A percentile compares a stretch with the other conserved stretches of the same genome.
Conservation (phyloP, 129 eudicot species). For the Calendula officinalis region DNA sequence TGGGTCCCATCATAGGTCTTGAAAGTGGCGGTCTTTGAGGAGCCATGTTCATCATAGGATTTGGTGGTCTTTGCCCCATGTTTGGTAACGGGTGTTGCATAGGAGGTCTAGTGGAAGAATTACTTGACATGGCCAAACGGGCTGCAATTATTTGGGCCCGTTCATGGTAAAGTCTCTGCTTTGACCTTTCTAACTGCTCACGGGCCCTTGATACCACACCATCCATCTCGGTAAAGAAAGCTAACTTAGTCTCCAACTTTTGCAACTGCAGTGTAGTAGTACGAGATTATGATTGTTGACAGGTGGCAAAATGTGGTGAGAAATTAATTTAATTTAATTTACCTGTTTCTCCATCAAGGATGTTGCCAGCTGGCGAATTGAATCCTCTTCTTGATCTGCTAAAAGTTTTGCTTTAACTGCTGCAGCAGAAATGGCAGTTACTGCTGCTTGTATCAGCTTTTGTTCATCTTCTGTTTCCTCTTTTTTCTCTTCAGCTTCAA, state of each 20-base stretch:
- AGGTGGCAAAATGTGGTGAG: background rate
- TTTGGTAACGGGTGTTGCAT: constrained; percentile 42
- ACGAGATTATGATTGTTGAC: no score
- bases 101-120: constrained; percentile 58
- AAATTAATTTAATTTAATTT: no score
- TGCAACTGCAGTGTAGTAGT: constrained; percentile 58
- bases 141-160: constrained; percentile 82
- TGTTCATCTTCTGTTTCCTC: constrained; percentile 45
- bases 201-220: constrained; percentile 71
- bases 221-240: constrained; percentile 85
- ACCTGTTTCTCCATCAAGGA: constrained; percentile 89
- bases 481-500: background rate
- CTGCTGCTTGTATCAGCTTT: constrained; percentile 75
- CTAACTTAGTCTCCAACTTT: constrained; percentile 80
- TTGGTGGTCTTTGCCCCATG: constrained; percentile 53
- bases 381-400: constrained; percentile 92
- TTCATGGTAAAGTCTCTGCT: constrained; percentile 79
- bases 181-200: constrained; percentile 87
- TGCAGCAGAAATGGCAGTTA: constrained; percentile 85
- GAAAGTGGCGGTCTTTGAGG: constrained; percentile 70
- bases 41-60: constrained; percentile 47
- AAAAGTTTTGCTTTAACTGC: constrained; percentile 90
- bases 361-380: constrained; percentile 69
- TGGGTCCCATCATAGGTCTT: constrained; percentile 56
- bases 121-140: constrained; percentile 61